Conservation (phyloP, 495 filamentous ascomycete species). For the Aspergillus incahuasiensis region DNA sequence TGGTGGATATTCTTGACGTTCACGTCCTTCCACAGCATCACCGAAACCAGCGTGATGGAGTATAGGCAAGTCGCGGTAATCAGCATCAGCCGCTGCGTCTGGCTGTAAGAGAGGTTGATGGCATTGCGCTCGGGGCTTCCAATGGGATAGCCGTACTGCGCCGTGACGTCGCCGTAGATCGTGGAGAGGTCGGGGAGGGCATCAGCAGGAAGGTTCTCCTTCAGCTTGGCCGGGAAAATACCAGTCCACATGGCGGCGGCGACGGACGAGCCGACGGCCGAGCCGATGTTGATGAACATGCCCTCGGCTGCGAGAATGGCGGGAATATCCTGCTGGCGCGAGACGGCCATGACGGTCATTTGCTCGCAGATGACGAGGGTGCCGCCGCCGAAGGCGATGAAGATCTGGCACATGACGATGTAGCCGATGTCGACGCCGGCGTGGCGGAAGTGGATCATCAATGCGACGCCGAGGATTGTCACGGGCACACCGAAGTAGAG, state of each 20-base stretch:
- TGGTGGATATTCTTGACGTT: constrained; percentile 47
- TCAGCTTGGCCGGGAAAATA: constrained; percentile 53
- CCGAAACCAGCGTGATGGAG: constrained; percentile 39
- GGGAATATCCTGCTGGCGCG: constrained; percentile 50
- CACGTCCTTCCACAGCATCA: constrained; percentile 52
- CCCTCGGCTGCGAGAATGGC: constrained; percentile 50
- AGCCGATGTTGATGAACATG: constrained; percentile 51
- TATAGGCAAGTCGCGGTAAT: constrained; percentile 46
- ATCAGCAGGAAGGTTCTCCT: constrained; percentile 50
- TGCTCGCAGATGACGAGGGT: constrained; percentile 60
- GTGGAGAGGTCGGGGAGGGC: constrained; percentile 26
- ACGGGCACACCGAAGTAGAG: constrained; percentile 56
- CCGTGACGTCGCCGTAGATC: constrained; percentile 46
- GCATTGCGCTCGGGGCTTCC: constrained; percentile 51
- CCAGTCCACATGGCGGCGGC: constrained; percentile 52
- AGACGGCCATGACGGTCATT: constrained; percentile 65
- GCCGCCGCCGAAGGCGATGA: constrained; percentile 62
- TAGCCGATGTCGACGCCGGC: constrained; percentile 54
- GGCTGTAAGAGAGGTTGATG: constrained; percentile 53
- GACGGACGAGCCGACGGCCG: constrained; percentile 60
- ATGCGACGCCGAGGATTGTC: constrained; percentile 50
- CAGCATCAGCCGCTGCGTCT: constrained; percentile 52
- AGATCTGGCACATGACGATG: constrained; percentile 70
- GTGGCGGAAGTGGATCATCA: constrained; percentile 65
- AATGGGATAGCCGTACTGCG: constrained; percentile 46